These are phyloP conservation scores for Argentina anserina DNA, from an alignment of 306 rosid species.

Conservation along the genomic window DNA sequence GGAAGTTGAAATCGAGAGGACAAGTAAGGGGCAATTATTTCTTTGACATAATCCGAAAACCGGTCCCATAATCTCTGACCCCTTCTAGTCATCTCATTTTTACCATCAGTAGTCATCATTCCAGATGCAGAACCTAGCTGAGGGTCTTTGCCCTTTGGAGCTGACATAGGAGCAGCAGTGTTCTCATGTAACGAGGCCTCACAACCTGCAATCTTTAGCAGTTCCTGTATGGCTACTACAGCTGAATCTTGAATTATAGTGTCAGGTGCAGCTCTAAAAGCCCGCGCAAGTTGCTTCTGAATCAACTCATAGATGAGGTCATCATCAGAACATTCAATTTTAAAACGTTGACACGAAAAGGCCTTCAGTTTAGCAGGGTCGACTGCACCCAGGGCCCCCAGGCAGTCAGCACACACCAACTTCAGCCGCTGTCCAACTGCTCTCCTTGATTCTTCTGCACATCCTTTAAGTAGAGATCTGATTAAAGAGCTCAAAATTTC, in stretches of 20 bases:
- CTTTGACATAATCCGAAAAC: conserved; percentile 89
- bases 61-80: conserved; percentile 94
- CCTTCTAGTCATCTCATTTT: conserved; percentile 56
- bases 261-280: conserved; percentile 94
- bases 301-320: conserved; percentile 93
- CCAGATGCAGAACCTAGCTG: conserved; percentile 31
- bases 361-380: conserved; percentile 96
- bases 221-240: conserved; percentile 95
- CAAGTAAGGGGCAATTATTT: conserved; percentile 93
- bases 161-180: conserved; percentile 47
- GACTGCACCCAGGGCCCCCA: conserved; percentile 94
- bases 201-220: conserved; percentile 94
- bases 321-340: conserved; percentile 95
- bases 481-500: conserved; percentile 84
- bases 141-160: conserved; percentile 33
- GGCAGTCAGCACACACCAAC: conserved; percentile 96
- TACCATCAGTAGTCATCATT: conserved; percentile 30
- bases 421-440: conserved; percentile 81
- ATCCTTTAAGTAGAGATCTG: conserved; percentile 75
- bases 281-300: conserved; percentile 91
- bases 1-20: conserved; percentile 94
- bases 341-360: conserved; percentile 70
- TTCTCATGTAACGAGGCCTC: conserved; percentile 82
- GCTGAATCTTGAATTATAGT: conserved; percentile 95
- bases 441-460: conserved; percentile 88